Evolutionary conservation across 345 rosid species (phyloP).

Genomic region (Aquilaria malaccensis): DNA sequence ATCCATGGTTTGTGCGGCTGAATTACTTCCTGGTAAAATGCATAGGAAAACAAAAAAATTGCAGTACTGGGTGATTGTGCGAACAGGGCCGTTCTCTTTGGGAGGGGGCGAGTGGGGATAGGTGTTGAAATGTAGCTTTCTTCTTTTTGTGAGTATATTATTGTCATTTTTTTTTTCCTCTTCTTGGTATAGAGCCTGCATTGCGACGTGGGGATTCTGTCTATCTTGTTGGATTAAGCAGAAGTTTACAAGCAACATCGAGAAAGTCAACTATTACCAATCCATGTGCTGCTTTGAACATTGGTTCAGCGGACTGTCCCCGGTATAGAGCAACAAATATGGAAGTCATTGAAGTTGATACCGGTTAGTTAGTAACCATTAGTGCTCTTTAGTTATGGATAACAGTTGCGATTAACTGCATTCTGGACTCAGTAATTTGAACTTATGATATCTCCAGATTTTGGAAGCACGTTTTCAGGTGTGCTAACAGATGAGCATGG

Average conservation of each 20-base stretch:
- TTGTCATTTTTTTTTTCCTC: conserved; percentile 1
- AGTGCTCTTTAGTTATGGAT: background rate
- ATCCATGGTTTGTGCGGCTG: conserved; percentile 76
- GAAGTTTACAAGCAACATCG: conserved; percentile 86
- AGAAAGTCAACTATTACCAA: conserved; percentile 86
- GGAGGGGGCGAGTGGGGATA: background rate
- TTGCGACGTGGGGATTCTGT: conserved; percentile 89
- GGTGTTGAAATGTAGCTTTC: background rate
- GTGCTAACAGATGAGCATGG: conserved; percentile 87
- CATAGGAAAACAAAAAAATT: no score
- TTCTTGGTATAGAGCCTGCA: conserved; percentile 61
- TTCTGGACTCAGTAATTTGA: conserved; percentile 10
- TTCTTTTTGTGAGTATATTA: background rate
- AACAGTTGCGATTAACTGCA: background rate
- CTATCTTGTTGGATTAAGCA: conserved; percentile 81
- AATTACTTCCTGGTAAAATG: conserved; percentile 63
- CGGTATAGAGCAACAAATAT: conserved; percentile 93
- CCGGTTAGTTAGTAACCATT: conserved; percentile 43
- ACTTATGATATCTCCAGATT: conserved; percentile 41
- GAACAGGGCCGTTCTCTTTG: background rate
- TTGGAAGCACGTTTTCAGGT: conserved; percentile 95
- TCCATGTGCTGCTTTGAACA: conserved; percentile 83
- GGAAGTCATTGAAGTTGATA: conserved; percentile 93
- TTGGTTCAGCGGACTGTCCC: conserved; percentile 85
- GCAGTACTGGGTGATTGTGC: background rate